A percentile compares a stretch with the other conserved stretches of the same genome.
These are phyloP conservation scores for Zea mays DNA, from an alignment of 176 grass and related monocot genomes.

Conservation along the genomic window DNA sequence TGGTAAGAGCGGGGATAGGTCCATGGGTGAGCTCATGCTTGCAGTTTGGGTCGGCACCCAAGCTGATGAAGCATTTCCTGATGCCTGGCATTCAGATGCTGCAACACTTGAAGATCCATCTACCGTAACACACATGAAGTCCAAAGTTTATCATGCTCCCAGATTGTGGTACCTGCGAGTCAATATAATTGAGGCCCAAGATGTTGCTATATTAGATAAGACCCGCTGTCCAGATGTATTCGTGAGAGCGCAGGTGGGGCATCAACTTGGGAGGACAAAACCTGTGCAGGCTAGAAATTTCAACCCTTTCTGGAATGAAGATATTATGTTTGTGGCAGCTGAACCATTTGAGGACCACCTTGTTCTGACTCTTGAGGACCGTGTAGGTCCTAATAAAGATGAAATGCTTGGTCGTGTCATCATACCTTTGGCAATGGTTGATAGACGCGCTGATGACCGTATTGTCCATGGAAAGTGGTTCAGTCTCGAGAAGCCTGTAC, in stretches of 20 bases:
- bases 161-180: conserved; percentile 93
- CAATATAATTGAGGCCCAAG: conserved; percentile 91
- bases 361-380: conserved; percentile 85
- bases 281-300: conserved; percentile 71
- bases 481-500: conserved; percentile 80
- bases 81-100: conserved; percentile 91
- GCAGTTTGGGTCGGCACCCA: conserved; percentile 99
- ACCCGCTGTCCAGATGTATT: conserved; percentile 81
- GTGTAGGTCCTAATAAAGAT: conserved; percentile 86
- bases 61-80: conserved; percentile 95
- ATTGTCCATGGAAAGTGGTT: conserved; percentile 92
- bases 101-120: conserved; percentile 48
- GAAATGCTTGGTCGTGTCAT: conserved; percentile 78
- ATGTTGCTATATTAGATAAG: conserved; percentile 81
- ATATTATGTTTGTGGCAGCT: conserved; percentile 92
- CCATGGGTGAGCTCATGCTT: conserved; percentile 93
- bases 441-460: conserved; percentile 71
- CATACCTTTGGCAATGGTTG: conserved; percentile 69
- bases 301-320: conserved; percentile 94
- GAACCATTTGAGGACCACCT: conserved; percentile 97
- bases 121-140: conserved; percentile 73
- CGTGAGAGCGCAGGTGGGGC: conserved; percentile 79
- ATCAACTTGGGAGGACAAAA: conserved; percentile 69
- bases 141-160: conserved; percentile 96
- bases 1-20: conserved; percentile 70